Evolutionary conservation across 2,329 filamentous ascomycete genomes (phyloP).

Genomic region (Monosporascus sp.): DNA sequence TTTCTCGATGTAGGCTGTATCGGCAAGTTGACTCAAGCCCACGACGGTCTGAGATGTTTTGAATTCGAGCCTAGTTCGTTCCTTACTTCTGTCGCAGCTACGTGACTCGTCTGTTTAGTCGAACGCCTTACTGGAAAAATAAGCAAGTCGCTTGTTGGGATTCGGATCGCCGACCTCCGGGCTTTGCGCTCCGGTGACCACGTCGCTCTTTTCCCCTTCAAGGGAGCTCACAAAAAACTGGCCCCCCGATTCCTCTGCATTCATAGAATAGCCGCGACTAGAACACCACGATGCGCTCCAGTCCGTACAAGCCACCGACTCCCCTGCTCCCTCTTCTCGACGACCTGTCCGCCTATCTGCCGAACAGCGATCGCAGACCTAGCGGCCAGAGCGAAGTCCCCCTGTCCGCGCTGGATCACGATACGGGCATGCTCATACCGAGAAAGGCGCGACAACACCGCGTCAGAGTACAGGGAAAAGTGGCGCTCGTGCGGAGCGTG

Average conservation of each 20-base stretch:
- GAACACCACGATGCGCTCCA: constrained; percentile 16
- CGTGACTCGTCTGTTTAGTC: too few relatives aligned
- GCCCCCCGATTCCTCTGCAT: neutral
- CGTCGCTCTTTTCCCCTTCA: too few relatives aligned
- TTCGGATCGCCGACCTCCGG: too few relatives aligned
- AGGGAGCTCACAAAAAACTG: too few relatives aligned
- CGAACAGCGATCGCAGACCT: constrained; percentile 10
- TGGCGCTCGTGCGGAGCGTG: constrained; percentile 31
- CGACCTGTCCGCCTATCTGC: constrained; percentile 16
- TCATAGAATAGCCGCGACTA: neutral
- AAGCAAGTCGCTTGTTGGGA: too few relatives aligned
- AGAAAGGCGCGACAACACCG: constrained; percentile 15
- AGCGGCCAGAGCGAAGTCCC: constrained; percentile 13
- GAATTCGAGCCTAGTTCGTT: too few relatives aligned
- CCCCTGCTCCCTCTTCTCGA: constrained; percentile 21
- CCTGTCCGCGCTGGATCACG: constrained; percentile 22
- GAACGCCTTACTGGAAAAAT: too few relatives aligned
- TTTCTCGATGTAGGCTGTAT: too few relatives aligned
- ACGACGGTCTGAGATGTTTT: too few relatives aligned
- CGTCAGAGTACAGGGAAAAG: constrained; percentile 33
- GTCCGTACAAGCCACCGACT: constrained; percentile 22
- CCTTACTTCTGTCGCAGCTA: too few relatives aligned
- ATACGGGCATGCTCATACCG: constrained; percentile 26
- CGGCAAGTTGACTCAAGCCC: too few relatives aligned
- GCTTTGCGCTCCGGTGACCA: too few relatives aligned